These are phyloP conservation scores for Umbilicus rupestris DNA, from an alignment of 164 flowering plant genomes.

Conservation along the genomic window DNA sequence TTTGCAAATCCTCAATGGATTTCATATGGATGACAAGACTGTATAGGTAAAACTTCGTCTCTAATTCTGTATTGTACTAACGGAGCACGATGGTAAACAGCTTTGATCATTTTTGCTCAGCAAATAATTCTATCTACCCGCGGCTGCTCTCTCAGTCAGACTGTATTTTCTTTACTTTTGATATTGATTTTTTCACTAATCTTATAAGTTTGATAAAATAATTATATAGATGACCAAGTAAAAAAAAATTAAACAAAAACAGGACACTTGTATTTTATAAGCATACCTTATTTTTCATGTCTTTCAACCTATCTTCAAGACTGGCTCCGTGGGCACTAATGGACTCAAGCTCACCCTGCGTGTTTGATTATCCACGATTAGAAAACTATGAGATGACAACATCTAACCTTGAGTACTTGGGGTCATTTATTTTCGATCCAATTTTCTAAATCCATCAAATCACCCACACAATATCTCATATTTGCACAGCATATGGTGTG, in stretches of 20 bases:
- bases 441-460: no score
- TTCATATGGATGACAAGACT: no score
- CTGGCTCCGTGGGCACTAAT: slow-evolving; percentile 90
- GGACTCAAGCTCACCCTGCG: slow-evolving; percentile 16
- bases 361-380: slow-evolving; percentile 85
- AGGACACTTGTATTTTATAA: background rate
- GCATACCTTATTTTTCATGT: slow-evolving; percentile 86
- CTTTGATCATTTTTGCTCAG: no score
- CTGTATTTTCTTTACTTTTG: background rate
- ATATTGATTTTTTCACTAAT: background rate
- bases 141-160: no score
- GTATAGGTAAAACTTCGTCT: no score
- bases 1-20: no score
- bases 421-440: background rate
- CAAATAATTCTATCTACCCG: no score
- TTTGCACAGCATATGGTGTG: background rate
- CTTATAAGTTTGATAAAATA: background rate
- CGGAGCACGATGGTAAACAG: no score
- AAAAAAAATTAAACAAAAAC: background rate
- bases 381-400: background rate
- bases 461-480: background rate
- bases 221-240: background rate
- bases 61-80: no score
- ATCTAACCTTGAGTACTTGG: background rate
- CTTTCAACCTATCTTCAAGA: slow-evolving; percentile 97